Base-by-base conservation (phyloP, 2,329 filamentous ascomycete genomes). In the Claviceps fusiformis region DNA sequence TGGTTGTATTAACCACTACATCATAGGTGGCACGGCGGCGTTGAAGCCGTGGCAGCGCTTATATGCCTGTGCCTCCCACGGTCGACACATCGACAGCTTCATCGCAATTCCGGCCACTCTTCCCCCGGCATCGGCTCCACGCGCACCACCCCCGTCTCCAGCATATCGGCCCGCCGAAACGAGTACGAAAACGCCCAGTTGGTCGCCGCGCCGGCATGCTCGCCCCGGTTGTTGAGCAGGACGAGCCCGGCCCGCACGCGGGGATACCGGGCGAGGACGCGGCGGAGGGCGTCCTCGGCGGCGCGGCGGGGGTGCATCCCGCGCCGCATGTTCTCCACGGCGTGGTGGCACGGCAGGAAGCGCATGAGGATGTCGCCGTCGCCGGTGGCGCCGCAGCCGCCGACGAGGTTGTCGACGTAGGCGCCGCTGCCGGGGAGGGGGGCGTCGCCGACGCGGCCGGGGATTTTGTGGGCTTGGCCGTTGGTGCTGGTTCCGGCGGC, bases 341-440 rank as follows among this genome's bases (percentile, higher is more conserved):
- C 78, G 60, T 80, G 78, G 59, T 80, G 80, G 61, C 78, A 81
- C 0, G 78, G 78, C 29, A 80, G 62, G 58, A 80, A 79, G 4
- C 77, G 71, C 73, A 79, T 77, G 76, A 80, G 79, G 56, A 80
- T 64, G 60, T 81, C 78, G 0, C 78, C 78, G 54, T 81, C 77
- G 1, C 78, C 78, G 0, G 78, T 80, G 2, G 78, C 76, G 8
- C 77, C 78, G 59, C 78, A 81, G 0, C 74, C 78, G 1, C 77
- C 78, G 1, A 77, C 72, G 3, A 77, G 75, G 5, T 68, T 68
- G 58, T 81, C 78, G 3, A 76, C 78, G 59, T 81, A 81, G 1
- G 76, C 77, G 2, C 77, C 78, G 54, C 74, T 77, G 1, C 78
- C 78, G 0, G 71, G 68, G 53, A 80, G 79, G 3, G 78, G 77